These are phyloP conservation scores for Coniosporium apollinis DNA, from an alignment of 495 filamentous ascomycete genomes.

Conservation along the genomic window DNA sequence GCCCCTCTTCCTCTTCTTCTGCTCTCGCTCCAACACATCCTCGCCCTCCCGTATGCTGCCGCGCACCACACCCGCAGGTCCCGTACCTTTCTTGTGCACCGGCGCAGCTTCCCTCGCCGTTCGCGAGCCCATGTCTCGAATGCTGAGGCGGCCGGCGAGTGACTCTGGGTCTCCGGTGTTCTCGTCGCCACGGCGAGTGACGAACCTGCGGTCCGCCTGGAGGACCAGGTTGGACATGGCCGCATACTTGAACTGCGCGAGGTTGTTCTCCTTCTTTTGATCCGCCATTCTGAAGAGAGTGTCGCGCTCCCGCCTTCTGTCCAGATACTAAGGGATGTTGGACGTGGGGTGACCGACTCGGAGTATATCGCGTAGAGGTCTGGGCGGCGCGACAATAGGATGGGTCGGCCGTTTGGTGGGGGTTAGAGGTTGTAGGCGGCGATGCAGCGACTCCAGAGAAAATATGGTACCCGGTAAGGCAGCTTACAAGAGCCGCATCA, in stretches of 20 bases:
- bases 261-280: slow-evolving; percentile 41
- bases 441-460: too few relatives aligned
- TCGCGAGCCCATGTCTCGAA: slow-evolving; percentile 83
- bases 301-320: too few relatives aligned
- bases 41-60: slow-evolving; percentile 70
- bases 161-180: slow-evolving; percentile 95
- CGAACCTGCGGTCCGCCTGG: slow-evolving; percentile 95
- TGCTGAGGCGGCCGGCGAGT: slow-evolving; percentile 79
- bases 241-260: slow-evolving; percentile 98
- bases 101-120: slow-evolving; percentile 65
- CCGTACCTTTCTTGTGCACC: slow-evolving; percentile 57
- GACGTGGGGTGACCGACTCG: too few relatives aligned
- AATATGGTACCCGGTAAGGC: too few relatives aligned
- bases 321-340: too few relatives aligned
- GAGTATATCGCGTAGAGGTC: too few relatives aligned
- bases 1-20: slow-evolving; percentile 67
- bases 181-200: slow-evolving; percentile 81
- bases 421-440: too few relatives aligned
- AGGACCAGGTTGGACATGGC: slow-evolving; percentile 99
- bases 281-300: too few relatives aligned
- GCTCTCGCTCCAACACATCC: slow-evolving; percentile 72
- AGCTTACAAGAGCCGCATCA: too few relatives aligned
- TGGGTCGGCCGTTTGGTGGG: too few relatives aligned
- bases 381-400: too few relatives aligned
- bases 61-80: slow-evolving; percentile 51